Base-by-base conservation (phyloP, 805 yeast genomes). In the Wickerhamomyces strasburgensis region DNA sequence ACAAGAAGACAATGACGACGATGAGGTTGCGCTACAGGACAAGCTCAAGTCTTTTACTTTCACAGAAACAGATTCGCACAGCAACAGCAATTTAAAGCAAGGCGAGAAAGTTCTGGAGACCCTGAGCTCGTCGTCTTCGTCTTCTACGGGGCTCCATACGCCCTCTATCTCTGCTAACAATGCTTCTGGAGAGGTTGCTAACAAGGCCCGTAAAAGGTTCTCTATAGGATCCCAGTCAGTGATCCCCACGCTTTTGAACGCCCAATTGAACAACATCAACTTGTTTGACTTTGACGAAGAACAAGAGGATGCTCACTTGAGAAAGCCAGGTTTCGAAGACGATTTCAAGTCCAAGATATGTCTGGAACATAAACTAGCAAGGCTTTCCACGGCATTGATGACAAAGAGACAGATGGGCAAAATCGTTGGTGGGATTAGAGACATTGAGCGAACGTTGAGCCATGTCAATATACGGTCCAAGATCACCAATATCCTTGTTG, bases 381-480 rank as follows among this genome's bases (percentile, higher is more conserved):
- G 36, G 6, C 25, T 43, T 3, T 45, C 44, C 3, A 36, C 50
- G 1, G 53, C 57, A 0, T 24, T 54, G 15, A 53, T 54, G 58
- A 47, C 55, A 1, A 53, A 53, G 37, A 46, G 44, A 23, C 53
- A 55, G 29, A 18, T 55, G 21, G 48, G 52, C 3, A 48, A 51
- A 35, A 46, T 58, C 18, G 51, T 56, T 9, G 39, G 52, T 10
- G 50, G 60, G 2, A 56, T 58, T 10, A 45, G 63, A 31, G 50
- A 53, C 7, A 51, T 58, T 9, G 62, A 58, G 27, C 38, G 43
- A 14, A 54, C 55, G n/a, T 40, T 59, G 14, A 50, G 54, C 27
- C 52, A 50, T 24, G 49, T 58, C 5, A 58, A 55, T 30, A 54
- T 59, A 25, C 38, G 46, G 18, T 40, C 59, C 3, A 51, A 45